Conservation (phyloP, 805 yeast species). For the Teunomyces aglyptinius region DNA sequence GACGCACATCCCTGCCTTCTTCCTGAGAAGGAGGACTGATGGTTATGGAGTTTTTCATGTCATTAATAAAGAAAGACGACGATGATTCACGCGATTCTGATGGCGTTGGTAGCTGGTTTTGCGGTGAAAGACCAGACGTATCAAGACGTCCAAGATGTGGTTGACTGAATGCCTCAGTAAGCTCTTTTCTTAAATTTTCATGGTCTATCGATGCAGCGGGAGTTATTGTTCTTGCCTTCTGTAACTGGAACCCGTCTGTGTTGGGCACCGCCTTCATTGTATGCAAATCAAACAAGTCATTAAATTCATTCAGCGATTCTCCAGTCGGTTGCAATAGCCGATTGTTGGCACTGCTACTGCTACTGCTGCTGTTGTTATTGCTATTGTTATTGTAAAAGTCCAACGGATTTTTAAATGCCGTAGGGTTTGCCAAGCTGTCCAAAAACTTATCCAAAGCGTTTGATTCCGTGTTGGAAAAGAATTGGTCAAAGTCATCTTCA, state of each 20-base stretch:
- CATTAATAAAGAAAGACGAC: slow-evolving; percentile 2
- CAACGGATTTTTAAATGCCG: slow-evolving; percentile 20
- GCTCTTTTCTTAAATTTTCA: slow-evolving; percentile 21
- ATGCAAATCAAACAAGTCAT: slow-evolving; percentile 27
- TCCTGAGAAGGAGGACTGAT: slow-evolving; percentile 8
- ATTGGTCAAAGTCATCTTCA: slow-evolving; percentile 32
- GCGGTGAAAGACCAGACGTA: slow-evolving; percentile 1
- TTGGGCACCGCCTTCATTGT: slow-evolving; percentile 24
- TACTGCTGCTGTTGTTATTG: no score
- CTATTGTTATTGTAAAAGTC: slow-evolving; percentile 5
- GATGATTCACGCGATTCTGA: slow-evolving; percentile 28
- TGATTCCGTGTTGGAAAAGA: slow-evolving; percentile 36
- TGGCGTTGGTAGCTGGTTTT: slow-evolving; percentile 33
- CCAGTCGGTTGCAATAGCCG: neutral
- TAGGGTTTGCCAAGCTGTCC: slow-evolving; percentile 36
- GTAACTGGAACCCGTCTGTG: slow-evolving; percentile 4
- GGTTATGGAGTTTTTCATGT: slow-evolving; percentile 6
- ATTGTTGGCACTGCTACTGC: no score
- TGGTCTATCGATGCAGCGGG: slow-evolving; percentile 7
- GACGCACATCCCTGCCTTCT: neutral
- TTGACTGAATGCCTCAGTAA: slow-evolving; percentile 33
- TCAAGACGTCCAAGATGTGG: slow-evolving; percentile 18
- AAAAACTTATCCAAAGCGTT: slow-evolving; percentile 40
- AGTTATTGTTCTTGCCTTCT: slow-evolving; percentile 2
- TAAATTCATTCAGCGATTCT: slow-evolving; percentile 8